These are phyloP conservation scores for Basidiobolus meristosporus DNA, from an alignment of 371 early-diverging fungal genomes.

Conservation along the genomic window DNA sequence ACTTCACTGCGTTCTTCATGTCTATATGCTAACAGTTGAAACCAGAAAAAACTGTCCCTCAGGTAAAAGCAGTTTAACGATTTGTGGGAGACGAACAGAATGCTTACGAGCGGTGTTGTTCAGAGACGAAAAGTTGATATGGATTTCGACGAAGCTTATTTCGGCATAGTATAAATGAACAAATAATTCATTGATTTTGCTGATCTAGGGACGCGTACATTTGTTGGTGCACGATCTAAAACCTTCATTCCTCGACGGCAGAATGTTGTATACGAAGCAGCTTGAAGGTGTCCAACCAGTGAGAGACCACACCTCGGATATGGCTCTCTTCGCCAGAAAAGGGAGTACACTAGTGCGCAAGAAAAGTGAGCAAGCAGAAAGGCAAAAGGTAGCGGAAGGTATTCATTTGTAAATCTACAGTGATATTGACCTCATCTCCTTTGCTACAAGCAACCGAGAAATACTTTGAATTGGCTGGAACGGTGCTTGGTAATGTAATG, in stretches of 20 bases:
- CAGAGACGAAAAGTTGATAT: conserved; percentile 54
- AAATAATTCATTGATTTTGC: background rate
- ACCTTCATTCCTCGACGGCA: conserved; percentile 86
- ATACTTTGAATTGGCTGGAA: conserved; percentile 68
- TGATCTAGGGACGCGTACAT: conserved; percentile 43
- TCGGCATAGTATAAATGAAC: background rate
- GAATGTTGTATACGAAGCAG: conserved; percentile 72
- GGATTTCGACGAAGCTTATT: conserved; percentile 53
- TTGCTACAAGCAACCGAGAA: conserved; percentile 33
- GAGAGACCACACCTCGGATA: conserved; percentile 80
- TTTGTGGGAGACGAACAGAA: conserved; percentile 87
- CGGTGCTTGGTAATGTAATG: conserved; percentile 87
- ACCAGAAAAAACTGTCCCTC: conserved; percentile 50
- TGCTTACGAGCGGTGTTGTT: conserved; percentile 78
- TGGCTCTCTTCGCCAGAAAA: conserved; percentile 81
- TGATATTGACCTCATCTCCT: background rate
- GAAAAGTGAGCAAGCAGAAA: conserved; percentile 73
- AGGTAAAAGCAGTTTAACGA: conserved; percentile 82
- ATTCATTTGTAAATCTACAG: background rate
- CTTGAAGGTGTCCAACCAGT: conserved; percentile 71
- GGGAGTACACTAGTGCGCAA: conserved; percentile 79
- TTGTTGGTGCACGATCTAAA: conserved; percentile 71
- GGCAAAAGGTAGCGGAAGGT: conserved; percentile 31
- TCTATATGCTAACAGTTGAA: background rate
- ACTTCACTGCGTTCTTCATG: background rate